Percentiles rank a stretch among this genome's conserved stretches.
Evolutionary conservation across 2,329 filamentous ascomycete species (phyloP).

Genomic region (Aspergillus versicolor): DNA sequence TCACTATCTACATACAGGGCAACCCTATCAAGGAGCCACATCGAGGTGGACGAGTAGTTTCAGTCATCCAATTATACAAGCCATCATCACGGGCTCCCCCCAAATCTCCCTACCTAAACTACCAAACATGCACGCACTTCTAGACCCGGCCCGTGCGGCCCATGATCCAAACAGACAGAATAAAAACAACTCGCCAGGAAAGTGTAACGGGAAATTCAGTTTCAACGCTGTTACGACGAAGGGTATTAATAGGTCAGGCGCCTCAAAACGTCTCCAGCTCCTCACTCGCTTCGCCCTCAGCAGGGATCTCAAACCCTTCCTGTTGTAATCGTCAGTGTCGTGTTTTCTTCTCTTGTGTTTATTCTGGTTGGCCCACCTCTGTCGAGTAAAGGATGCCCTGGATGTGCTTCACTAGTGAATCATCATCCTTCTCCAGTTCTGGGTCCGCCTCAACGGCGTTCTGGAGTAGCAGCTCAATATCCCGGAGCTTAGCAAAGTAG

Average conservation of each 20-base stretch:
- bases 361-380: conserved; percentile 56
- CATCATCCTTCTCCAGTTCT: conserved; percentile 90
- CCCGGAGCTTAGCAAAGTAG: conserved; percentile 97
- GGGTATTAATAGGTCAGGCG: conserved; percentile 28
- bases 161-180: neutral
- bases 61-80: conserved; percentile 3
- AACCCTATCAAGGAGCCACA: neutral
- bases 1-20: neutral
- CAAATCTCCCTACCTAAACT: neutral
- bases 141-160: neutral
- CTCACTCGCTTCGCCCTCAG: conserved; percentile 28
- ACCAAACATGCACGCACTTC: conserved; percentile 1
- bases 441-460: conserved; percentile 89
- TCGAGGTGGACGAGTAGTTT: neutral
- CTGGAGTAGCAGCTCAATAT: conserved; percentile 94
- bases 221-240: conserved; percentile 23
- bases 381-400: conserved; percentile 97
- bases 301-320: conserved; percentile 35
- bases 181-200: conserved; percentile 6
- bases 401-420: conserved; percentile 89
- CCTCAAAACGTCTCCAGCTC: conserved; percentile 33
- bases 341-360: neutral
- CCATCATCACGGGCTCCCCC: neutral
- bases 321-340: conserved; percentile 14
- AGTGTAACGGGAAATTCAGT: conserved; percentile 3